These are phyloP conservation scores for Mariannaea sp. DNA, from an alignment of 2,329 filamentous ascomycete genomes.

Conservation along the genomic window DNA sequence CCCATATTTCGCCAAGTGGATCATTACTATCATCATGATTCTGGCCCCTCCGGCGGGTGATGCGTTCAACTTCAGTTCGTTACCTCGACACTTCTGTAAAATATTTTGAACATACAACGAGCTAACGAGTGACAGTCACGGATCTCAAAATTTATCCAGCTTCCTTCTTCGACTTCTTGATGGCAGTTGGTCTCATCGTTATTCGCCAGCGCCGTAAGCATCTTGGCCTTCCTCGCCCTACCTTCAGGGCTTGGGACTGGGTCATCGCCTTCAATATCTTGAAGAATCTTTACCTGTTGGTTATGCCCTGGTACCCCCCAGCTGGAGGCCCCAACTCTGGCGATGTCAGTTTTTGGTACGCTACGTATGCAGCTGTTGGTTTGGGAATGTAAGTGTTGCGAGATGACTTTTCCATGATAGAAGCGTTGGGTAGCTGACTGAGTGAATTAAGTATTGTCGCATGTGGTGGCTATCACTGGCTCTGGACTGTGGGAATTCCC, in stretches of 20 bases:
- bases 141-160: slow-evolving; percentile 63
- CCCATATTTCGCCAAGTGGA: slow-evolving; percentile 62
- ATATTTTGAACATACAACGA: not conserved
- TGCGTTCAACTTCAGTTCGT: slow-evolving; percentile 64
- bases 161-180: slow-evolving; percentile 60
- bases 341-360: slow-evolving; percentile 76
- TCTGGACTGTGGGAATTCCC: slow-evolving; percentile 63
- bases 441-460: slow-evolving; percentile 47
- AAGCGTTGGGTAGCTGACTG: not conserved
- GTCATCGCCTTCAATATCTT: slow-evolving; percentile 64
- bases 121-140: slow-evolving; percentile 53
- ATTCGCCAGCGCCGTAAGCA: slow-evolving; percentile 59
- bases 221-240: slow-evolving; percentile 52
- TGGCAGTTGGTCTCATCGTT: slow-evolving; percentile 62
- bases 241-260: slow-evolving; percentile 64
- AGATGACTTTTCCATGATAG: not conserved
- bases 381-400: slow-evolving; percentile 61
- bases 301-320: slow-evolving; percentile 75
- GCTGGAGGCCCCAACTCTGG: slow-evolving; percentile 61
- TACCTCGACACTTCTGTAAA: not conserved
- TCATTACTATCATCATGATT: slow-evolving; percentile 63
- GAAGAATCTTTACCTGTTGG: slow-evolving; percentile 64
- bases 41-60: slow-evolving; percentile 64
- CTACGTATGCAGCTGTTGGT: slow-evolving; percentile 68
- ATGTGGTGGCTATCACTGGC: slow-evolving; percentile 61